Conservation (phyloP, 768 basidiomycete genomes). For the Guyanaporus albipodus region DNA sequence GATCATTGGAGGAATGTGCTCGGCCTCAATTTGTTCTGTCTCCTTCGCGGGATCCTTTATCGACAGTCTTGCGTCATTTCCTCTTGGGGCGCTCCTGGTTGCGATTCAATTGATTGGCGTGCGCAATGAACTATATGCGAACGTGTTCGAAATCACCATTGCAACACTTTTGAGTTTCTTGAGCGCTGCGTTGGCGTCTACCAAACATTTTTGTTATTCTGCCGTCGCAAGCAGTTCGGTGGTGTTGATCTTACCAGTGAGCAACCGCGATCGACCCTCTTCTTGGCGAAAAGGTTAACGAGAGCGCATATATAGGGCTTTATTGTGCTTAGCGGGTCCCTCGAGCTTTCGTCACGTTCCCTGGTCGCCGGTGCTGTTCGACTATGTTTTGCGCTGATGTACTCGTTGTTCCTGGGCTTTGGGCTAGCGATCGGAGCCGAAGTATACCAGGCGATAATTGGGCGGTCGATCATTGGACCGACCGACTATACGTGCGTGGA, state of each 20-base stretch:
- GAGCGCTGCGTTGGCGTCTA: conserved; percentile 67
- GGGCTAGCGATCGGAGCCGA: conserved; percentile 79
- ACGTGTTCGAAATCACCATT: conserved; percentile 81
- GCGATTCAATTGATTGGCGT: conserved; percentile 67
- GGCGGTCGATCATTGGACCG: conserved; percentile 41
- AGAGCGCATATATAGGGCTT: conserved; percentile 42
- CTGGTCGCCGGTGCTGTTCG: conserved; percentile 84
- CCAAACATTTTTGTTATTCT: conserved; percentile 73
- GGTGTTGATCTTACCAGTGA: conserved; percentile 74
- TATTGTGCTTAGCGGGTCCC: conserved; percentile 65
- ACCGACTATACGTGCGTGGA: conserved; percentile 58
- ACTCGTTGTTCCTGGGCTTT: conserved; percentile 75
- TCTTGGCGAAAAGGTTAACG: neutral
- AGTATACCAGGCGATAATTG: conserved; percentile 56
- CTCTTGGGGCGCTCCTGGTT: conserved; percentile 73
- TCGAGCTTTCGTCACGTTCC: conserved; percentile 77
- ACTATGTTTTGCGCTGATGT: conserved; percentile 74
- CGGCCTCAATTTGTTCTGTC: conserved; percentile 67
- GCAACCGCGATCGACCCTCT: conserved; percentile 13
- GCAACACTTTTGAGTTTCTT: conserved; percentile 78
- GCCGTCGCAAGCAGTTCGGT: conserved; percentile 74
- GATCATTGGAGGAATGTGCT: conserved; percentile 75
- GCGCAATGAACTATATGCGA: conserved; percentile 74
- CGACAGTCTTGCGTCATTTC: conserved; percentile 68
- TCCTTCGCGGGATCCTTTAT: conserved; percentile 75